Evolutionary conservation across 805 yeast species (phyloP).

Genomic region (Candida ulmi): DNA sequence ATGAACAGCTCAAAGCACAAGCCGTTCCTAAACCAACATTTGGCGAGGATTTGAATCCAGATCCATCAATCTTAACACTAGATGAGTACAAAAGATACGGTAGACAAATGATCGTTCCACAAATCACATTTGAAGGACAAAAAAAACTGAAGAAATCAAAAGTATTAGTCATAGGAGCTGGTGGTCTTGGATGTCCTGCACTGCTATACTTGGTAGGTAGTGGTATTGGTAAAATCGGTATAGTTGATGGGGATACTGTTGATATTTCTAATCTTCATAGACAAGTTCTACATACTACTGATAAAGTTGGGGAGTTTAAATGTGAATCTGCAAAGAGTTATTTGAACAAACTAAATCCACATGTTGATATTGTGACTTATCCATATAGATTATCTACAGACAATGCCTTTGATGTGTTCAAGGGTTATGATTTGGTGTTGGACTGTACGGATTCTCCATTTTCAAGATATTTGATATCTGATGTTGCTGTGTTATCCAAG

Average conservation of each 20-base stretch:
- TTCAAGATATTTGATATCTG: constrained; percentile 81
- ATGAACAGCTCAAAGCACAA: constrained; percentile 6
- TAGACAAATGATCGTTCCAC: constrained; percentile 91
- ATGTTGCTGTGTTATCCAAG: constrained; percentile 63
- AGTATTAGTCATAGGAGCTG: constrained; percentile 87
- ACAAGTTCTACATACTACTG: constrained; percentile 74
- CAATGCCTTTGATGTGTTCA: constrained; percentile 61
- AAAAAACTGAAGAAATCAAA: constrained; percentile 46
- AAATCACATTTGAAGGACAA: constrained; percentile 51
- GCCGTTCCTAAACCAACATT: background rate
- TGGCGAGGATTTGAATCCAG: background rate
- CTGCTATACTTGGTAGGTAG: constrained; percentile 79
- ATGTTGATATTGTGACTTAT: constrained; percentile 49
- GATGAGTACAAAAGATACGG: constrained; percentile 86
- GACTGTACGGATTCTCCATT: constrained; percentile 96
- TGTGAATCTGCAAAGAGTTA: constrained; percentile 70
- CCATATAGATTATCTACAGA: constrained; percentile 42
- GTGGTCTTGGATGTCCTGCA: constrained; percentile 95
- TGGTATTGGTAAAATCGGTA: constrained; percentile 81
- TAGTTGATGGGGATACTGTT: constrained; percentile 82
- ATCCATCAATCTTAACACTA: constrained; percentile 22
- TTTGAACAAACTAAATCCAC: constrained; percentile 58
- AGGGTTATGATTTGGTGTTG: constrained; percentile 66
- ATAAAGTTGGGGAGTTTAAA: constrained; percentile 62
- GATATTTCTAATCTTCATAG: constrained; percentile 85